Percentiles rank a stretch among this genome's conserved stretches.
Evolutionary conservation across 768 basidiomycete genomes (phyloP).

Genomic region (Tricholoma bakamatsutake): DNA sequence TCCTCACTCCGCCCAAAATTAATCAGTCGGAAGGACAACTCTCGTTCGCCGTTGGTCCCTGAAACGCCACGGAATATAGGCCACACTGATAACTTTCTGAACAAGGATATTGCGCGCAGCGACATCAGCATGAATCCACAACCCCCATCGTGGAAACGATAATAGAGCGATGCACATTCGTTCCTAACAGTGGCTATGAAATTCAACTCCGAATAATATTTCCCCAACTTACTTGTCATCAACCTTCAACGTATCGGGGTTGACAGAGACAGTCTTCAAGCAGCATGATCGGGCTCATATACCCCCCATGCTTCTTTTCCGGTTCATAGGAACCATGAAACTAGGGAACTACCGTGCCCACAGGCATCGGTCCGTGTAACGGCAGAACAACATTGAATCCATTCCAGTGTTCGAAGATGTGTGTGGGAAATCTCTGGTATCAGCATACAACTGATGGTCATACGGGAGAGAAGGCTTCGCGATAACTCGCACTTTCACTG

Average conservation of each 20-base stretch:
- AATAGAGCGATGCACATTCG: slow-evolving; percentile 33
- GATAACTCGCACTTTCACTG: slow-evolving; percentile 29
- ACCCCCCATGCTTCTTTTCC: slow-evolving; percentile 1
- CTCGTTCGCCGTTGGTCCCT: background rate
- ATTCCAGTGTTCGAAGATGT: slow-evolving; percentile 41
- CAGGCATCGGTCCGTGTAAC: slow-evolving; percentile 35
- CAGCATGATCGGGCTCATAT: slow-evolving; percentile 33
- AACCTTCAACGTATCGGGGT: slow-evolving; percentile 13
- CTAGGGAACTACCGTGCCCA: slow-evolving; percentile 34
- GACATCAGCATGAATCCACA: slow-evolving; percentile 28
- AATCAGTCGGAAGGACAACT: background rate
- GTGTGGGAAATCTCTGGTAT: slow-evolving; percentile 39
- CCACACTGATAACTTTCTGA: slow-evolving; percentile 20
- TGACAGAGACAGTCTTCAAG: slow-evolving; percentile 32
- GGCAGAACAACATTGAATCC: slow-evolving; percentile 39
- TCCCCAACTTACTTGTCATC: slow-evolving; percentile 10
- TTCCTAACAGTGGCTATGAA: slow-evolving; percentile 19
- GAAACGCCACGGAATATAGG: background rate
- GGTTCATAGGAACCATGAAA: slow-evolving; percentile 30
- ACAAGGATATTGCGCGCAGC: slow-evolving; percentile 29
- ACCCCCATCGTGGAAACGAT: slow-evolving; percentile 26
- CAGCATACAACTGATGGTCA: slow-evolving; percentile 28
- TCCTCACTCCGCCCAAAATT: background rate
- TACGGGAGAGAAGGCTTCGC: slow-evolving; percentile 34
- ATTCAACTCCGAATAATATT: slow-evolving; percentile 17